Percentiles rank a stretch among this genome's conserved stretches.
Evolutionary conservation across 1,284 basidiomycete species (phyloP).

Genomic region (Agaricales sp.): DNA sequence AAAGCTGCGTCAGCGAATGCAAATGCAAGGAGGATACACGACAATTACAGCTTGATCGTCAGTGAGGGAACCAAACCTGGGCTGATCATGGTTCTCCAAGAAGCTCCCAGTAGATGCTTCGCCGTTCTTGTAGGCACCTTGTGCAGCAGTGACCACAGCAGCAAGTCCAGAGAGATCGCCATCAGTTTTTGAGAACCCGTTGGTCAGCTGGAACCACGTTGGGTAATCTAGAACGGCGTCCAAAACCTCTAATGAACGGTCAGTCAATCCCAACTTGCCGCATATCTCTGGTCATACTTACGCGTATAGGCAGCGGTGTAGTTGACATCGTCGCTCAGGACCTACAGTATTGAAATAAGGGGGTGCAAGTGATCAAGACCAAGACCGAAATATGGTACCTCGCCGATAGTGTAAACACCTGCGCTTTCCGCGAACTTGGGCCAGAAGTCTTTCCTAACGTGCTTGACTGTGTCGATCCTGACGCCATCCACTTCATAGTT

Average conservation of each 20-base stretch:
- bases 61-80: slow-evolving; percentile 49
- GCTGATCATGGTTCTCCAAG: slow-evolving; percentile 74
- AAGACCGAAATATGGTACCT: slow-evolving; percentile 33
- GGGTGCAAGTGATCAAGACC: not conserved
- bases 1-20: not conserved
- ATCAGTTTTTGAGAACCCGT: slow-evolving; percentile 41
- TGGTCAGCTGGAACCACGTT: slow-evolving; percentile 47
- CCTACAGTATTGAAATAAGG: slow-evolving; percentile 14
- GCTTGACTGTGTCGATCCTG: slow-evolving; percentile 60
- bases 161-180: slow-evolving; percentile 49
- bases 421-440: slow-evolving; percentile 47
- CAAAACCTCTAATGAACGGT: slow-evolving; percentile 21
- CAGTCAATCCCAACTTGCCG: slow-evolving; percentile 1
- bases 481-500: slow-evolving; percentile 56
- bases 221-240: slow-evolving; percentile 60
- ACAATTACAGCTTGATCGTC: slow-evolving; percentile 22
- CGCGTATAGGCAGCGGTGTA: slow-evolving; percentile 30
- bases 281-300: slow-evolving; percentile 12
- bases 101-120: slow-evolving; percentile 57
- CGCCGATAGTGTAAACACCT: slow-evolving; percentile 70
- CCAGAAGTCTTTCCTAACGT: slow-evolving; percentile 55
- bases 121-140: slow-evolving; percentile 35
- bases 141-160: slow-evolving; percentile 29
- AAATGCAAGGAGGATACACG: not conserved
- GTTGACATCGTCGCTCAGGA: slow-evolving; percentile 27